Evolutionary conservation across 345 rosid species (phyloP).

Genomic region (Chamaenerion angustifolium): DNA sequence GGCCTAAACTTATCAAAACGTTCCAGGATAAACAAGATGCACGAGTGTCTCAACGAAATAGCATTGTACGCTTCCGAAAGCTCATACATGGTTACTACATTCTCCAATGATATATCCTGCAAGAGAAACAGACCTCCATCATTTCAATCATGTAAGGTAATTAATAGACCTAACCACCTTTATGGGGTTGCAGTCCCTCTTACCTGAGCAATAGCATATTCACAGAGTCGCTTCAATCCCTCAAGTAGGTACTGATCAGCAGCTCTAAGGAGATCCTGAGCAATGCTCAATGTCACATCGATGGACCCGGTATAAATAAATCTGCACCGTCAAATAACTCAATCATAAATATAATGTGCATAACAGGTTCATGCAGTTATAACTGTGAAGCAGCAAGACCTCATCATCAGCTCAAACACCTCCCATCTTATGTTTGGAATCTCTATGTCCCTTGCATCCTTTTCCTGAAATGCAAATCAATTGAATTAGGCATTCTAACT

Average conservation of each 20-base stretch:
- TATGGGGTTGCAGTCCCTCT: not conserved
- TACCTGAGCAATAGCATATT: conserved; percentile 91
- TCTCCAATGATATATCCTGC: conserved; percentile 47
- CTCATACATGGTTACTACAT: conserved; percentile 46
- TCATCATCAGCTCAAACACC: conserved; percentile 94
- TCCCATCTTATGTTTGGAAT: conserved; percentile 96
- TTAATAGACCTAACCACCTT: too few species aligned
- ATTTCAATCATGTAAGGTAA: not conserved
- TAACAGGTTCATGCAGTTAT: not conserved
- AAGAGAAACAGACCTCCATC: not conserved
- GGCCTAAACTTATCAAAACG: conserved; percentile 34
- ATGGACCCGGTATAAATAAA: conserved; percentile 89
- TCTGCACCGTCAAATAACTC: conserved; percentile 18
- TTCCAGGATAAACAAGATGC: conserved; percentile 48
- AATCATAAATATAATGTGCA: not conserved
- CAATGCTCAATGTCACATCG: conserved; percentile 53
- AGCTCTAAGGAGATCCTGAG: conserved; percentile 90
- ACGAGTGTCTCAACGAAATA: conserved; percentile 36
- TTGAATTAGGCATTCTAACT: not conserved
- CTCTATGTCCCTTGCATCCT: conserved; percentile 86
- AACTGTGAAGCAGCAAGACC: conserved; percentile 14
- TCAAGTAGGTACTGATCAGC: conserved; percentile 95
- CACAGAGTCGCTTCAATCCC: conserved; percentile 88
- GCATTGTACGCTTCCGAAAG: conserved; percentile 56
- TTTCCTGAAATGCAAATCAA: conserved; percentile 38